phyloP scores from a whole-genome alignment of 108 stramenopile genomes.

The Fistulifera solaris region DNA sequence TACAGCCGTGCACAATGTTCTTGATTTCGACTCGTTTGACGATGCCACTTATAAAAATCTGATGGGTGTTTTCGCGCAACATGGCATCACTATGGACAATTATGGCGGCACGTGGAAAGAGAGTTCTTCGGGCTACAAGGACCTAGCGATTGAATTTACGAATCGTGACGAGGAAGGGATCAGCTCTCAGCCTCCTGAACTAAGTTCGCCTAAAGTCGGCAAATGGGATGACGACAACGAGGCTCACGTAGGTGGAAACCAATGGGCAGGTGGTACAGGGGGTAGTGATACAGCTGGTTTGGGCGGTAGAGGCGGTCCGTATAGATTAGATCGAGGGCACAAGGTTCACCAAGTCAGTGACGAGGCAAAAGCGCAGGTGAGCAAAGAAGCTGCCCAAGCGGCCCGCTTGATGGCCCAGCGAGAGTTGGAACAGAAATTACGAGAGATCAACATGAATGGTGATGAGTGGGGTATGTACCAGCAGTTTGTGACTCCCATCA shows the following conservation, averaged over 20 bases:
- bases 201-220: constrained; percentile 50
- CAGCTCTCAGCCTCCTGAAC: constrained; percentile 19
- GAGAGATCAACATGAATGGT: constrained; percentile 74
- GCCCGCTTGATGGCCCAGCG: constrained; percentile 64
- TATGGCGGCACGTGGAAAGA: neutral
- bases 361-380: constrained; percentile 71
- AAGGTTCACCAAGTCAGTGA: constrained; percentile 81
- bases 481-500: constrained; percentile 35
- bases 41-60: constrained; percentile 24
- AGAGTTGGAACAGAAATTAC: constrained; percentile 56
- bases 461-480: constrained; percentile 66
- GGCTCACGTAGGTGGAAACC: constrained; percentile 82
- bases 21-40: constrained; percentile 76
- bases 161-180: constrained; percentile 14
- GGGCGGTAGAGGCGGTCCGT: constrained; percentile 89
- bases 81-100: constrained; percentile 21
- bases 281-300: constrained; percentile 88
- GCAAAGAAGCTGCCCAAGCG: constrained; percentile 44
- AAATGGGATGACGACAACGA: constrained; percentile 60
- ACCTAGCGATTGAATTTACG: constrained; percentile 18
- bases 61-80: constrained; percentile 29
- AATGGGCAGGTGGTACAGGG: constrained; percentile 88
- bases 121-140: neutral
- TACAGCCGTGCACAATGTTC: constrained; percentile 63
- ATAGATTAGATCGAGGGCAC: constrained; percentile 79